Evolutionary conservation across 2,329 filamentous ascomycete species (phyloP), one percentile per base, ranked within the genome.

Genomic region (Sclerotiophoma versabilis): DNA sequence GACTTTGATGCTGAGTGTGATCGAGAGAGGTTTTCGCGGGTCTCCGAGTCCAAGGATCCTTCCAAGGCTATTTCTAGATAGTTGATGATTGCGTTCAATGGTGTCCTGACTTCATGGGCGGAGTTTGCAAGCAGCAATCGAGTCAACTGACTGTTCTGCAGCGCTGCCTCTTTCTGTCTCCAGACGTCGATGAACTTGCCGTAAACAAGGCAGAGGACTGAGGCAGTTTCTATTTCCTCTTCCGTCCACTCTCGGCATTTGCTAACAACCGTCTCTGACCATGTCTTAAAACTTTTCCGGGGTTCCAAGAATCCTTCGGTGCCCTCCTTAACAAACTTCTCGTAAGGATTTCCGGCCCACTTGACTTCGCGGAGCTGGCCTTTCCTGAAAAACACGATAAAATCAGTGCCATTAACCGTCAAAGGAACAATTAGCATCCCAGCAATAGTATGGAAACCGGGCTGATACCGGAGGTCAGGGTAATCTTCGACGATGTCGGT

Each of bases 1-100:
- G 92, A 96, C 68, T 96, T 96, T 0, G 92, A 96, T 4, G 92
- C 92, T 0, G 92, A 96, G 70, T 96, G 91, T 0, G 92, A 96
- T 62, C 87, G 89, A 0, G 89, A 83, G 5, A 96, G 78, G 56
- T 95, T 96, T 5, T 96, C 92, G 17, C 93, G 82, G 0, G 91
- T 96, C 68, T 96, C 92, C 14, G 85, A 79, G 59, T 96, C 92
- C 3, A 96, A 78, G 0, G 81, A 78, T 0, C 92, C 91, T 75
- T 96, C 92, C 1, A 96, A 77, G 0, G 92, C 92, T 60, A 96
- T 96, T 64, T 96, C 92, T 1, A 96, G 83, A 63, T 96, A 96
- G 65, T 96, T 96, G 75, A 96, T 96, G 66, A 96, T 96, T 14
- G 92, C 92, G 67, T 96, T 96, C 2, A 96, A 77, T 0, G 92